phyloP scores from a whole-genome alignment of 2,329 filamentous ascomycete species.

The Epichloe sibirici region DNA sequence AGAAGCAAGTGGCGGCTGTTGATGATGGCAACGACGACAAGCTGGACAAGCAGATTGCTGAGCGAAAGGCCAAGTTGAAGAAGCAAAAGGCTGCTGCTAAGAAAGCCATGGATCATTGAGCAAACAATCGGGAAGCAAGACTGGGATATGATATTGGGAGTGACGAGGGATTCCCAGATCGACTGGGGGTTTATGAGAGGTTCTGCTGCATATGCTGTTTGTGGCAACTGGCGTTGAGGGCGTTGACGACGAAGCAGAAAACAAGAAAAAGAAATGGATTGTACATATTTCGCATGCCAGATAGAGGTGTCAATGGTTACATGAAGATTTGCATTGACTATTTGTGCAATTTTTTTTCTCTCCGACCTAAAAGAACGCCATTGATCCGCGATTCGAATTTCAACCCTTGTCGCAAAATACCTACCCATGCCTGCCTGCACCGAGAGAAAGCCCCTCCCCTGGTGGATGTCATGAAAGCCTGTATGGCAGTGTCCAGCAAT shows the following conservation, averaged over 20 bases:
- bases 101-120: conserved; percentile 33
- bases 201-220: conserved; percentile 8
- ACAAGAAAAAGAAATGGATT: conserved; percentile 7
- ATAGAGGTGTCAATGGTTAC: conserved; percentile 2
- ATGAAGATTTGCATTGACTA: background rate
- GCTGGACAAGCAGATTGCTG: conserved; percentile 47
- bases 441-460: background rate
- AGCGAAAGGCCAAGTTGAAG: conserved; percentile 43
- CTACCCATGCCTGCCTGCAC: background rate
- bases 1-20: conserved; percentile 20
- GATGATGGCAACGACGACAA: conserved; percentile 37
- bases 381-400: background rate
- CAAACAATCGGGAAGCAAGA: background rate
- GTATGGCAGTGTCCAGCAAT: too few relatives aligned
- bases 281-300: conserved; percentile 1
- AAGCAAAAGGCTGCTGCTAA: conserved; percentile 48
- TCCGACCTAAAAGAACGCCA: background rate
- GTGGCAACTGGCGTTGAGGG: conserved; percentile 21
- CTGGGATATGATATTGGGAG: background rate
- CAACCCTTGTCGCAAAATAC: background rate
- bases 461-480: too few relatives aligned
- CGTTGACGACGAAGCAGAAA: conserved; percentile 8
- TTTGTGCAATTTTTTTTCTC: background rate
- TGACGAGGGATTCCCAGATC: background rate
- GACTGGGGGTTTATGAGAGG: background rate